A percentile compares a stretch with the other conserved stretches of the same genome.
Evolutionary conservation across 2,329 filamentous ascomycete genomes (phyloP).

Genomic region (Plectosphaerella cucumerina): DNA sequence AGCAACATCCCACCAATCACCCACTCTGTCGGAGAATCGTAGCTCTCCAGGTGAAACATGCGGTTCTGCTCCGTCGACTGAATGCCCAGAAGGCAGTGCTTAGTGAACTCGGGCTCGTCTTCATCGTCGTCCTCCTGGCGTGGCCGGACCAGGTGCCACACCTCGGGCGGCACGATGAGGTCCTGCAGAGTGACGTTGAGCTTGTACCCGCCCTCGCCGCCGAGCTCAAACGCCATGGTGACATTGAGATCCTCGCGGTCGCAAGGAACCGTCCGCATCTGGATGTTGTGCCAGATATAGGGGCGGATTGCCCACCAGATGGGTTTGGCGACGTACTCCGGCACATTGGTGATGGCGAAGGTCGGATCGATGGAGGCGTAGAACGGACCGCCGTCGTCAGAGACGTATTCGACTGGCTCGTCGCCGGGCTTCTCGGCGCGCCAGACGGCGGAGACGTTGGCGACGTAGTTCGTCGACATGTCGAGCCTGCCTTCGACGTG

Average conservation of each 20-base stretch:
- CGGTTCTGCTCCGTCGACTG: not conserved
- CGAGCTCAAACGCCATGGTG: slow-evolving; percentile 19
- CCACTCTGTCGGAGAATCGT: slow-evolving; percentile 1
- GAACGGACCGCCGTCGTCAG: not conserved
- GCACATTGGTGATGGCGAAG: slow-evolving; percentile 12
- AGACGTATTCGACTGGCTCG: not conserved
- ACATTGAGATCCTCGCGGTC: slow-evolving; percentile 7
- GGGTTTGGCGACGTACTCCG: slow-evolving; percentile 15
- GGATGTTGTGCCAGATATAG: slow-evolving; percentile 9
- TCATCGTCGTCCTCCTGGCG: not conserved
- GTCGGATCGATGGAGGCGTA: not conserved
- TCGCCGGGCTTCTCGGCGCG: not conserved
- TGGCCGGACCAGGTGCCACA: not conserved
- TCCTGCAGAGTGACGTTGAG: slow-evolving; percentile 20
- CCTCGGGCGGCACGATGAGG: slow-evolving; percentile 18
- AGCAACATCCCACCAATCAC: slow-evolving; percentile 20
- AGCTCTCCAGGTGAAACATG: not conserved
- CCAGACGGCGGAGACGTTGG: slow-evolving; percentile 4
- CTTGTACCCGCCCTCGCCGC: slow-evolving; percentile 19
- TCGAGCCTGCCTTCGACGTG: not conserved
- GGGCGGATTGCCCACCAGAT: slow-evolving; percentile 23
- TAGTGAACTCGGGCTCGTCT: not conserved
- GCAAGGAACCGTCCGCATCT: slow-evolving; percentile 19
- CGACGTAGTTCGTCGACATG: not conserved
- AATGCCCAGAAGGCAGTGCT: not conserved